Conservation (phyloP, 106 monocot genomes). For the Dioscorea dumetorum region DNA sequence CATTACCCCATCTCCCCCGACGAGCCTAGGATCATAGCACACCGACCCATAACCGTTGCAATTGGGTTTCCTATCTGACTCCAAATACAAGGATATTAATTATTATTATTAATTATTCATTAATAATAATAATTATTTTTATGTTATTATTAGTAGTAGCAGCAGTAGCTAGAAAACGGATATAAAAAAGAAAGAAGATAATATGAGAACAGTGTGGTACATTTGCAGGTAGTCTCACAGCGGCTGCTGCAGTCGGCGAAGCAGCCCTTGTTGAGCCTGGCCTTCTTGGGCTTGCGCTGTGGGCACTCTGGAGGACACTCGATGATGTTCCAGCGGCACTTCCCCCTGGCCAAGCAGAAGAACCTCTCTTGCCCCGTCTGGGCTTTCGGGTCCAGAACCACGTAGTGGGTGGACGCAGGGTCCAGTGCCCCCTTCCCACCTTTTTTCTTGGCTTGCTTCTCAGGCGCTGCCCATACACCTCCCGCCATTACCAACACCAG, state of each 20-base stretch:
- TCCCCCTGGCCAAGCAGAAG: slow-evolving; percentile 67
- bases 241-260: slow-evolving; percentile 83
- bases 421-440: slow-evolving; percentile 21
- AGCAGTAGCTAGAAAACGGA: background rate
- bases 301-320: slow-evolving; percentile 55
- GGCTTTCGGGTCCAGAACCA: slow-evolving; percentile 17
- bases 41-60: slow-evolving; percentile 72
- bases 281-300: slow-evolving; percentile 37
- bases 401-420: slow-evolving; percentile 54
- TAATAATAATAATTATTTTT: no score
- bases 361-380: slow-evolving; percentile 49
- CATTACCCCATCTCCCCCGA: slow-evolving; percentile 80
- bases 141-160: no score
- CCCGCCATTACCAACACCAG: background rate
- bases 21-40: slow-evolving; percentile 79
- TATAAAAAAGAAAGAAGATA: background rate
- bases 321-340: slow-evolving; percentile 32
- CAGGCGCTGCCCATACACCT: background rate
- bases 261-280: slow-evolving; percentile 53
- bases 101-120: no score
- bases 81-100: background rate
- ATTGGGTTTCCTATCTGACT: slow-evolving; percentile 53
- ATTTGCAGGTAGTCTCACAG: slow-evolving; percentile 72
- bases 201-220: slow-evolving; percentile 12
- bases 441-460: background rate